Evolutionary conservation across 2,329 filamentous ascomycete genomes (phyloP).

Genomic region (Fusarium siculi): DNA sequence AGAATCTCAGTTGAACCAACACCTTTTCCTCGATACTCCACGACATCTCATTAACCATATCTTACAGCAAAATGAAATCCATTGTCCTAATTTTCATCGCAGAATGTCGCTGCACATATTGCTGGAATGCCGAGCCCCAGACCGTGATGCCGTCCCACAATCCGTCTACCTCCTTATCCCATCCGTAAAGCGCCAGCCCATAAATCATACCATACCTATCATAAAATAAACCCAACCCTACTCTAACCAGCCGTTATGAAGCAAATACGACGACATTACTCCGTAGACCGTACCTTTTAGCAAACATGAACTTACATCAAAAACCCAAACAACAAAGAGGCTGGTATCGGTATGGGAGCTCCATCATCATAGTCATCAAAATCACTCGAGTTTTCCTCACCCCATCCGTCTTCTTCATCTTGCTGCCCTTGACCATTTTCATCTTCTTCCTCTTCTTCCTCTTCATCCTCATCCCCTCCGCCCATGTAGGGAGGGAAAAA

Average conservation of each 20-base stretch:
- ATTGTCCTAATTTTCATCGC: not conserved
- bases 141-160: conserved; percentile 11
- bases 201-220: conserved; percentile 5
- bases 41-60: not conserved
- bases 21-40: not conserved
- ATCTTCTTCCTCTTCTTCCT: conserved; percentile 21
- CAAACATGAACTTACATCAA: conserved; percentile 26
- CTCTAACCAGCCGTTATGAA: not conserved
- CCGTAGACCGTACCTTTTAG: not conserved
- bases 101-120: conserved; percentile 2
- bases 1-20: not conserved
- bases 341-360: conserved; percentile 28
- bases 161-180: conserved; percentile 11
- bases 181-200: conserved; percentile 31
- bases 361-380: conserved; percentile 39
- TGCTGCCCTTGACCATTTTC: conserved; percentile 11
- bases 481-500: conserved; percentile 14
- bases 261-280: not conserved
- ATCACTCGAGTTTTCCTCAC: conserved; percentile 24
- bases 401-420: conserved; percentile 17
- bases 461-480: conserved; percentile 22
- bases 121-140: conserved; percentile 10
- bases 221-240: not conserved
- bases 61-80: not conserved
- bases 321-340: conserved; percentile 37